Percentiles rank a stretch among this genome's conserved stretches.
Conservation (phyloP, 495 filamentous ascomycete species). For the Penicillium atrosanguineum region DNA sequence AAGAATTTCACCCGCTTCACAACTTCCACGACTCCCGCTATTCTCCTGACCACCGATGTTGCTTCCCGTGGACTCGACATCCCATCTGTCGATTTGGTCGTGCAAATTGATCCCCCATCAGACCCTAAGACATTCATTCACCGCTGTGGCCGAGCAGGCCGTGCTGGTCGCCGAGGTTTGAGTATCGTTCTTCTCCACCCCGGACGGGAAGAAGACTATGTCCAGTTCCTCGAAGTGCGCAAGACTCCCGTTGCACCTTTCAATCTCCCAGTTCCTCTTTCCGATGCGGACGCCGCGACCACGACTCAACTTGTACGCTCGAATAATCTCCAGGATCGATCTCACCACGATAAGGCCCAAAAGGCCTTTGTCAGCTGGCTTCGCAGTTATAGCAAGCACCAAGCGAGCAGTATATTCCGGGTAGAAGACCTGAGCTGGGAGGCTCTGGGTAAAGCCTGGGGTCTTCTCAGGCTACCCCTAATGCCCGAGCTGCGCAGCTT, state of each 20-base stretch:
- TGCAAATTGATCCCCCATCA: constrained; percentile 87
- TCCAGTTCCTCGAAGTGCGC: constrained; percentile 81
- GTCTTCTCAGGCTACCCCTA: constrained; percentile 78
- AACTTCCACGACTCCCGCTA: constrained; percentile 59
- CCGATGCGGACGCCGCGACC: constrained; percentile 53
- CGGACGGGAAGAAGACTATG: constrained; percentile 83
- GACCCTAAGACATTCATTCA: constrained; percentile 96
- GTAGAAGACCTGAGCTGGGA: constrained; percentile 79
- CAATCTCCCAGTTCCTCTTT: constrained; percentile 46
- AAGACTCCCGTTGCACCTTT: constrained; percentile 79
- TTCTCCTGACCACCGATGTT: constrained; percentile 86
- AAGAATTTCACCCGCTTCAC: constrained; percentile 81
- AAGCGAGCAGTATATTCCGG: constrained; percentile 87
- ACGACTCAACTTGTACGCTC: constrained; percentile 57
- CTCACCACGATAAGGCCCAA: constrained; percentile 82
- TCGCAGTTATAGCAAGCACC: constrained; percentile 85
- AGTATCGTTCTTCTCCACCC: constrained; percentile 82
- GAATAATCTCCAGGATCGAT: constrained; percentile 67
- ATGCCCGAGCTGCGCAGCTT: constrained; percentile 87
- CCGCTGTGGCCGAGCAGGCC: constrained; percentile 86
- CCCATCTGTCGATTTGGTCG: constrained; percentile 88
- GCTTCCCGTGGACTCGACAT: constrained; percentile 90
- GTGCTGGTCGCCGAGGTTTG: constrained; percentile 81
- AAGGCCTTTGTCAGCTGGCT: constrained; percentile 92
- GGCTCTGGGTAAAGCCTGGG: constrained; percentile 77